Percentiles rank a stretch among this genome's conserved stretches.
Evolutionary conservation across 2,329 filamentous ascomycete genomes (phyloP).

Genomic region (Fusarium fujikuroi): DNA sequence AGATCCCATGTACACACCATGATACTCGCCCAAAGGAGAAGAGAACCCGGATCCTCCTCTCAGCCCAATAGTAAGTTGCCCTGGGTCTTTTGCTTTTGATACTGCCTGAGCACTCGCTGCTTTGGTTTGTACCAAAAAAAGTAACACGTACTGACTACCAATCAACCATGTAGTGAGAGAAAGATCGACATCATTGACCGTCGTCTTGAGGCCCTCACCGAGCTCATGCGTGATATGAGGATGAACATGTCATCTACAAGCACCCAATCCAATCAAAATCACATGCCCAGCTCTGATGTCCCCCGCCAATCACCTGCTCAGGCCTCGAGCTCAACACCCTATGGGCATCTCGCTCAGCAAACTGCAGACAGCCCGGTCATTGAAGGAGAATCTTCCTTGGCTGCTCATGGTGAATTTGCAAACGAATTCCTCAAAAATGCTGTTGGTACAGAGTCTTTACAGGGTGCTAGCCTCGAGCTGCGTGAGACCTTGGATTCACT

Average conservation of each 20-base stretch:
- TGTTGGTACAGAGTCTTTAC: constrained; percentile 45
- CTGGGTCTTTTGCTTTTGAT: background rate
- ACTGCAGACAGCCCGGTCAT: constrained; percentile 48
- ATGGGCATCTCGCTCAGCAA: constrained; percentile 28
- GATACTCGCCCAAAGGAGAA: constrained; percentile 50
- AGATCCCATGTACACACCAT: constrained; percentile 51
- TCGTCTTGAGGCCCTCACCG: constrained; percentile 49
- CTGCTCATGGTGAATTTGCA: constrained; percentile 59
- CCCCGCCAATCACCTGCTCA: constrained; percentile 26
- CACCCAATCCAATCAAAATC: constrained; percentile 15
- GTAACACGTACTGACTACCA: background rate
- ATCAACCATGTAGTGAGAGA: constrained; percentile 45
- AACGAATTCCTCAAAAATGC: constrained; percentile 56
- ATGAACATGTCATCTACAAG: constrained; percentile 34
- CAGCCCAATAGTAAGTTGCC: constrained; percentile 51
- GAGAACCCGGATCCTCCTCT: constrained; percentile 51
- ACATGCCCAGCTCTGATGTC: constrained; percentile 24
- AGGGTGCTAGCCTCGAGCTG: constrained; percentile 47
- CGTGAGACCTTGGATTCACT: constrained; percentile 51
- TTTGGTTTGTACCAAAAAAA: background rate
- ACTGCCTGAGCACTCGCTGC: background rate
- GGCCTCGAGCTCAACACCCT: constrained; percentile 30
- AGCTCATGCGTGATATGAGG: constrained; percentile 49
- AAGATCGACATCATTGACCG: constrained; percentile 54
- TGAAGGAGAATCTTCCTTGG: constrained; percentile 58